Percentiles rank a stretch among this genome's conserved stretches.
phyloP scores from a whole-genome alignment of 768 basidiomycete species.

The Pleurotus sapidus region DNA sequence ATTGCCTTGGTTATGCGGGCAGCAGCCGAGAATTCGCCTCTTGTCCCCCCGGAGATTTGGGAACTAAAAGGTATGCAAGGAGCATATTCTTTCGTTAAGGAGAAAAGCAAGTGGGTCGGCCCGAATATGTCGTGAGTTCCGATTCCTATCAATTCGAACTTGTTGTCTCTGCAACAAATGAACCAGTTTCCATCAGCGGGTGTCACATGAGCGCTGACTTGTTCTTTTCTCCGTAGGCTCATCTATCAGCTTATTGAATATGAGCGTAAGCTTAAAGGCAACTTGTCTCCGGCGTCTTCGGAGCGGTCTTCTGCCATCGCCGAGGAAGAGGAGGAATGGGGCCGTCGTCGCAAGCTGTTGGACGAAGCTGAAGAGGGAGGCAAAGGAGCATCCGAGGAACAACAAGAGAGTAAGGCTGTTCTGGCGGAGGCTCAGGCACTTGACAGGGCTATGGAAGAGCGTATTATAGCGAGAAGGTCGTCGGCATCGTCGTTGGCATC shows the following conservation, averaged over 20 bases:
- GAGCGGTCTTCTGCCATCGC: constrained; percentile 51
- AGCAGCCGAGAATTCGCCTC: constrained; percentile 64
- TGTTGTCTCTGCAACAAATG: constrained; percentile 12
- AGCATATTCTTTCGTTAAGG: constrained; percentile 86
- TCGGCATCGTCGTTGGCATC: constrained; percentile 65
- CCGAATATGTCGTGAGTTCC: constrained; percentile 91
- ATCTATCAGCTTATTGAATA: constrained; percentile 94
- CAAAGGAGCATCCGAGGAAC: constrained; percentile 26
- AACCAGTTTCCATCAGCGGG: background rate
- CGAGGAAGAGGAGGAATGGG: constrained; percentile 82
- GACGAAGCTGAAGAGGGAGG: constrained; percentile 44
- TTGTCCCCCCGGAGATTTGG: constrained; percentile 74
- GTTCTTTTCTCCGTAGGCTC: constrained; percentile 47
- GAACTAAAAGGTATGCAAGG: constrained; percentile 85
- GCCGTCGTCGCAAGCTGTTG: constrained; percentile 58
- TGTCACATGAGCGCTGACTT: constrained; percentile 14
- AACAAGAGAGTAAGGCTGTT: constrained; percentile 53
- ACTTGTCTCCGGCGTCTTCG: constrained; percentile 49
- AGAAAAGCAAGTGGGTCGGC: constrained; percentile 83
- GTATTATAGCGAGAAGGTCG: constrained; percentile 69
- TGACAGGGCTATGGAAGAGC: constrained; percentile 87
- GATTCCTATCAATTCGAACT: constrained; percentile 2
- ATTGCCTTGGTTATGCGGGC: constrained; percentile 94
- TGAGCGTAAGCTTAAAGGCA: constrained; percentile 67
- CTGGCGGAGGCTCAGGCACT: constrained; percentile 80